These are phyloP conservation scores for Pulveroboletus sp. DNA, from an alignment of 768 basidiomycete species.

Conservation along the genomic window DNA sequence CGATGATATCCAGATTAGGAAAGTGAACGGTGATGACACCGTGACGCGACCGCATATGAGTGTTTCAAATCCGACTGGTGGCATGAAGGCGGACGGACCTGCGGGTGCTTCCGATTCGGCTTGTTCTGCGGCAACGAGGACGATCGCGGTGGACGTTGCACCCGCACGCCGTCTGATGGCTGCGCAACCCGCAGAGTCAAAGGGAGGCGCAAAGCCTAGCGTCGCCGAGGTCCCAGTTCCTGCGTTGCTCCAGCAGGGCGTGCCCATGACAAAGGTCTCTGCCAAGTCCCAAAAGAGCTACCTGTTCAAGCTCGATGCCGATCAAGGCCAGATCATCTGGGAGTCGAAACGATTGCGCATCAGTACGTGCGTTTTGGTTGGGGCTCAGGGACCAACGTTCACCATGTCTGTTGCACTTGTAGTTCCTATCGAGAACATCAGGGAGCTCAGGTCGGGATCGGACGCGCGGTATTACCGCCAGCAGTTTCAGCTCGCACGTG, in stretches of 20 bases:
- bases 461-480: slow-evolving; percentile 71
- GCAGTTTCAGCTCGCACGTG: slow-evolving; percentile 61
- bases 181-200: background rate
- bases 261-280: slow-evolving; percentile 81
- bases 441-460: slow-evolving; percentile 75
- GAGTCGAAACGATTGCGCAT: slow-evolving; percentile 68
- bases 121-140: background rate
- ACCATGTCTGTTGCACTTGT: background rate
- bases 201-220: slow-evolving; percentile 1
- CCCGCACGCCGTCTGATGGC: background rate
- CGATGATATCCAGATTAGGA: slow-evolving; percentile 23
- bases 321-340: slow-evolving; percentile 80
- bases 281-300: slow-evolving; percentile 71
- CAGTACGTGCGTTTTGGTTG: slow-evolving; percentile 40
- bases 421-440: slow-evolving; percentile 87
- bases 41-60: background rate
- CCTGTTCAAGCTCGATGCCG: slow-evolving; percentile 71
- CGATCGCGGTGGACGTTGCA: background rate
- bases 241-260: slow-evolving; percentile 55
- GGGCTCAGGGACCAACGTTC: background rate
- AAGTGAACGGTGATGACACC: slow-evolving; percentile 7
- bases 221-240: slow-evolving; percentile 52
- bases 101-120: no score
- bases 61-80: no score
- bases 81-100: no score